Conservation (phyloP, 2,329 filamentous ascomycete species). For the Colletotrichum ledebouriae region DNA sequence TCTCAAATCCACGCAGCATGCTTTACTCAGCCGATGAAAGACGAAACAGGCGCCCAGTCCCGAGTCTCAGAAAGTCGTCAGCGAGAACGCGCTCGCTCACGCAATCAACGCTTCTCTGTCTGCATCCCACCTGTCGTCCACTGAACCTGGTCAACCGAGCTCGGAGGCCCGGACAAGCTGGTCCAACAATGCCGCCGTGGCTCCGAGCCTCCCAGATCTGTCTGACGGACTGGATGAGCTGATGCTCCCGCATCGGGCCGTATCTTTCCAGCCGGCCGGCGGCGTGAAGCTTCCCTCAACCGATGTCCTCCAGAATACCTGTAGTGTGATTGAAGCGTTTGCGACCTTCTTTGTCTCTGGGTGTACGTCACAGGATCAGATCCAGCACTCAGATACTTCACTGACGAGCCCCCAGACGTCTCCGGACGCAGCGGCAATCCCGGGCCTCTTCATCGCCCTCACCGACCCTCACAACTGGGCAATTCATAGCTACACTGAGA, state of each 20-base stretch:
- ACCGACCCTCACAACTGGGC: constrained; percentile 6
- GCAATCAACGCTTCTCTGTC: background rate
- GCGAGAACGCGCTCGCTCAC: background rate
- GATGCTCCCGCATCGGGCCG: constrained; percentile 1
- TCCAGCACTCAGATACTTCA: too few species aligned
- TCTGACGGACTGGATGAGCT: constrained; percentile 1
- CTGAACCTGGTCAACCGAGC: background rate
- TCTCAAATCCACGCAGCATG: background rate
- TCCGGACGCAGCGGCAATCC: background rate
- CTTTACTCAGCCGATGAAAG: too few species aligned
- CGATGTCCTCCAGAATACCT: constrained; percentile 3
- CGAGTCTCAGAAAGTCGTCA: background rate
- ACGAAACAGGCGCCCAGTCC: constrained; percentile 7
- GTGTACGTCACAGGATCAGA: background rate
- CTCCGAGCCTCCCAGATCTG: background rate
- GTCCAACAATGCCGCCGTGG: constrained; percentile 12
- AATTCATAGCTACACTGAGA: background rate
- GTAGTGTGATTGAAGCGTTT: constrained; percentile 3
- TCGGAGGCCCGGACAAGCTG: background rate
- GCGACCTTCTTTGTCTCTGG: constrained; percentile 2
- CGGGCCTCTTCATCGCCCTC: background rate
- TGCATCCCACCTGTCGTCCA: too few species aligned
- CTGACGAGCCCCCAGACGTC: background rate
- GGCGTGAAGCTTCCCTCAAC: background rate
- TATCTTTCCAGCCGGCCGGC: background rate